Evolutionary conservation across 306 rosid species (phyloP), one percentile per base, ranked within the genome.

Genomic region (Prunus padus): DNA sequence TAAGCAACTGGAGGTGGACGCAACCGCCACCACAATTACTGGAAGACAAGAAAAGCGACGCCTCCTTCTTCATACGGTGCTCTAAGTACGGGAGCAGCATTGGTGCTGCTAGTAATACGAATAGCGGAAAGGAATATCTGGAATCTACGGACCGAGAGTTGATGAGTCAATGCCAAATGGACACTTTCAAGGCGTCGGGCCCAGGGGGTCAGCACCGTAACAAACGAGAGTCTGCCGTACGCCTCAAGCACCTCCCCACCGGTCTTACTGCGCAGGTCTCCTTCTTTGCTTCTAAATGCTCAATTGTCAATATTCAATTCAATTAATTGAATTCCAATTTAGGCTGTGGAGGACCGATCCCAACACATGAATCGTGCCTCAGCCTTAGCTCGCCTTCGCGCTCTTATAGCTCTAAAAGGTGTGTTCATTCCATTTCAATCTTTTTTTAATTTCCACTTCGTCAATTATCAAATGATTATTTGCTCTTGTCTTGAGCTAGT

Each of bases 121-220:
- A 30, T 47, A 25, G 22, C 3, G 90, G 78, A 37, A 88, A 74
- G 71, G 77, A 84, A 46, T 90, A 79, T 74, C 81, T 95, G 49
- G 88, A 84, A 65, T 84, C 88, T 71, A 74, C 92, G 1, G 97
- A 95, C 74, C 88, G 84, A n/a, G 97, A 95, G 71, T 83, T 95
- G 14, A 76, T 89, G 87, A 80, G 86, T 59, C 93, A 90, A 74
- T 92, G 98, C 79, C 90, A 95, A 62, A 76, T 90, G 92, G 88
- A 55, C 8, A 92, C 96, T 18, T 95, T 90, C 82, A 95, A 85
- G 80, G 13, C 96, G 5, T 89, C 97, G 0, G 98, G 97, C 25
- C 92, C 98, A 0, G 98, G 98, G 3, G 98, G 98, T 25, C 98
- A 95, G 74, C 97, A 95, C 81, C 97, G 98, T 44, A 95, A 95